phyloP scores from a whole-genome alignment of 495 filamentous ascomycete species.

The Barbatosphaeria neglecta region DNA sequence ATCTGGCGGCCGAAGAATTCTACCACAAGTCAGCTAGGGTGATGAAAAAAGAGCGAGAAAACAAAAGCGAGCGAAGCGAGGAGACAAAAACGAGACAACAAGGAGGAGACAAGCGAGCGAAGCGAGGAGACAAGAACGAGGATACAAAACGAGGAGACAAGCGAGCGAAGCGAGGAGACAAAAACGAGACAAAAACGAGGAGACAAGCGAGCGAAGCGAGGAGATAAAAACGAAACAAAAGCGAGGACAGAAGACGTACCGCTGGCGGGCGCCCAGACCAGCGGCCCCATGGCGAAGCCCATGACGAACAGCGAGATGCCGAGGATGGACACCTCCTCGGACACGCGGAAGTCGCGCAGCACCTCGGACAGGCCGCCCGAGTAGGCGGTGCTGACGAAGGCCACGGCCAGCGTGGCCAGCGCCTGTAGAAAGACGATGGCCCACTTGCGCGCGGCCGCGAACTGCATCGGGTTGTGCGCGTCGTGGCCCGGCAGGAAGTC shows the following conservation, averaged over 20 bases:
- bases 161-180: neutral
- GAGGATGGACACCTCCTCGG: slow-evolving; percentile 48
- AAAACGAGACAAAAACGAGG: neutral
- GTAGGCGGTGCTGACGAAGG: slow-evolving; percentile 69
- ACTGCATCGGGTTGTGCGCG: slow-evolving; percentile 61
- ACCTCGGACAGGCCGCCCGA: slow-evolving; percentile 58
- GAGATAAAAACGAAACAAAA: neutral
- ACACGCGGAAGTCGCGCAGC: slow-evolving; percentile 45
- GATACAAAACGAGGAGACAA: neutral
- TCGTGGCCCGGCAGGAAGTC: slow-evolving; percentile 66
- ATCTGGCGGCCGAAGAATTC: slow-evolving; percentile 66
- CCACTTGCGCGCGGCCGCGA: slow-evolving; percentile 54
- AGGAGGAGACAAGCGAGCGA: no score
- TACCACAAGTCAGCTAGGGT: slow-evolving; percentile 10
- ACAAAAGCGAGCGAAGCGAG: neutral
- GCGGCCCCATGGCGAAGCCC: slow-evolving; percentile 57
- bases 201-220: neutral
- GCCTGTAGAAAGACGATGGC: slow-evolving; percentile 52
- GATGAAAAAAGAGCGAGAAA: neutral
- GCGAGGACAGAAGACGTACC: slow-evolving; percentile 6
- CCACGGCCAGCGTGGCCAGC: slow-evolving; percentile 57
- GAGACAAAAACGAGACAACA: no score
- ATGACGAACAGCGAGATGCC: slow-evolving; percentile 66
- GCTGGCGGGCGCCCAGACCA: slow-evolving; percentile 52
- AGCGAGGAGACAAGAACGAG: neutral